A percentile compares a stretch with the other conserved stretches of the same genome.
These are phyloP conservation scores for Anthostomella pinea DNA, from an alignment of 2,329 filamentous ascomycete species.

Conservation along the genomic window DNA sequence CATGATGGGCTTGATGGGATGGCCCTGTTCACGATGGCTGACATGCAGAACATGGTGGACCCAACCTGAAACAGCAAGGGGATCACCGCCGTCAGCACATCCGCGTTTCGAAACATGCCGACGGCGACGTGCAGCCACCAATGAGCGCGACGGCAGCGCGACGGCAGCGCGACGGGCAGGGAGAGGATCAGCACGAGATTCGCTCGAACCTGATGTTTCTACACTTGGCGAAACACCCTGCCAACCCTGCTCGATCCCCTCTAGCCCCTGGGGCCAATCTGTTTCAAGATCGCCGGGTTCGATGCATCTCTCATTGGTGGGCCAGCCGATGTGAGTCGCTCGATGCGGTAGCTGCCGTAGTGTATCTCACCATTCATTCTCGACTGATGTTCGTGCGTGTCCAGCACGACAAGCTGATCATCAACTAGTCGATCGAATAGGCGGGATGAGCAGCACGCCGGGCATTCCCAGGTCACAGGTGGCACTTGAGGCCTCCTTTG, in stretches of 20 bases:
- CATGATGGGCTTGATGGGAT: slow-evolving; percentile 3
- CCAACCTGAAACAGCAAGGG: slow-evolving; percentile 29
- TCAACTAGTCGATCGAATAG: no score
- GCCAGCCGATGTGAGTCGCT: no score
- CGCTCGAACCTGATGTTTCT: no score
- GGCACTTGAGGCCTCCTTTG: no score
- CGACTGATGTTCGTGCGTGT: no score
- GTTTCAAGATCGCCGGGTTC: slow-evolving; percentile 24
- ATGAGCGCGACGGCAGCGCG: slow-evolving; percentile 13
- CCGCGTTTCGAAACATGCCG: slow-evolving; percentile 31
- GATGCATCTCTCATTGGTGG: no score
- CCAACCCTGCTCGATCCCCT: slow-evolving; percentile 15
- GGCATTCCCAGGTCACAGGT: no score
- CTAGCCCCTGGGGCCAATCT: slow-evolving; percentile 19
- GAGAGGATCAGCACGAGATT: no score
- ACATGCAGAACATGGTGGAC: slow-evolving; percentile 20
- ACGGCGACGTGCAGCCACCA: slow-evolving; percentile 22
- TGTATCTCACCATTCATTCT: no score
- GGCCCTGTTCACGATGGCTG: slow-evolving; percentile 8
- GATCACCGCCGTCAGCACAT: slow-evolving; percentile 20
- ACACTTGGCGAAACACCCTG: neutral
- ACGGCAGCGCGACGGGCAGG: slow-evolving; percentile 10
- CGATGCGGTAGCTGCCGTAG: no score
- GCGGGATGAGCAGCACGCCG: no score
- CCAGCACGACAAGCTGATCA: no score